Base-by-base conservation (phyloP, 2,329 filamentous ascomycete species). In the Daldinia eschscholtzii region DNA sequence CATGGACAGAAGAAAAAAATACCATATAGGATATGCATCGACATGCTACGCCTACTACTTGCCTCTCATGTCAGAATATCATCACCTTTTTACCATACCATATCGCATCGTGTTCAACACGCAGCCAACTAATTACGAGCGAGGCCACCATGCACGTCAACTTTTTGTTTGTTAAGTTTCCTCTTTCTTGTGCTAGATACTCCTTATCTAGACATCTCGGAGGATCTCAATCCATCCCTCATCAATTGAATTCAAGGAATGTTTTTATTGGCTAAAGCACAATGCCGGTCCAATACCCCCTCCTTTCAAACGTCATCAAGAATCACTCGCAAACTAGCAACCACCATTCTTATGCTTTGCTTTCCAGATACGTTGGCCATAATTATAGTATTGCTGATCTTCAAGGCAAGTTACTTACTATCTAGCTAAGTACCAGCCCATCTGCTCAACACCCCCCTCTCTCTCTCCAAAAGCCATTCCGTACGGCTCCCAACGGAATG, bases 131-230 rank as follows among this genome's bases (percentile, higher is more conserved):
- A 33, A 15, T 57, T 37, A 64, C n/a, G 61, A 52, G n/a, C 41
- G 5, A 57, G 52, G 46, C 58, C 20, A 52, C 50, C 58, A 70
- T 67, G 64, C 57, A 53, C 60, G 56, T 69, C 53, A 48, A 42
- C 2, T 67, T 69, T 69, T 68, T 68, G 63, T 57, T 57, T 41
- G 58, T 67, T 39, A 71, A 65, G 61, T 70, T 70, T 75, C 67
- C 68, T 69, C 68, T 64, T 66, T 73, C 68, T 71, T 70, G 57
- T 72, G 68, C 74, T 75, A 76, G 71, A 72, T 74, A 73, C 61
- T 65, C 59, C 73, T 69, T 64, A 72, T 72, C 72, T 73, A 74
- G 69, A 70, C 73, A 70, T 70, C 58, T 64, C 50, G 62, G 69
- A 68, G 71, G 58, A 71, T 70, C 44, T 58, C 41, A 6, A 55